Evolutionary conservation across 2,329 filamentous ascomycete species (phyloP), one percentile per base, ranked within the genome.

Genomic region (Chalaropsis thielavioides): DNA sequence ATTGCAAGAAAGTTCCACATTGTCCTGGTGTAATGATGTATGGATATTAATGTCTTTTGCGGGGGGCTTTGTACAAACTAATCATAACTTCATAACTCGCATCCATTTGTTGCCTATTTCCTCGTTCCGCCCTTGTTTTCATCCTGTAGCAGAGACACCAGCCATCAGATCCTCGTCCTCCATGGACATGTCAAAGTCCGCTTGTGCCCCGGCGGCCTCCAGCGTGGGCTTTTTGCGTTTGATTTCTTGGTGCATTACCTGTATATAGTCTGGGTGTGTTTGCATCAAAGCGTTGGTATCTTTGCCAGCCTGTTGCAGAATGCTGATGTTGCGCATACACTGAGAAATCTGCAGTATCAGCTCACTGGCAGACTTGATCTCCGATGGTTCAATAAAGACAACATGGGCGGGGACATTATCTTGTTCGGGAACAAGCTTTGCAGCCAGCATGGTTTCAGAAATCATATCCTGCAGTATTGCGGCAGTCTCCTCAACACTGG

Each of bases 81-180:
- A 51, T 51, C 46, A 51, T 51, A 15, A 51, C 22, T 27, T 27
- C 19, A 15, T 6, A 7, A 51, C 15, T 51, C 46, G 10, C 46
- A 8, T 8, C 35, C 35, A 38, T 5, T 8, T 10, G 35, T 8
- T 38, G 35, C 10, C 35, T 8, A 10, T 15, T 24, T 51, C 6
- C 19, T 7, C 46, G 46, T 13, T 58, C 31, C 10, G n/a, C n/a
- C 15, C 31, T 3, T n/a, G n/a, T 19, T 2, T n/a, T 58, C 27
- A 58, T 58, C 8, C 27, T 38, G 17, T 38, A n/a, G 54, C 10
- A 11, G 27, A 38, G 24, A 58, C 72, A 19, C 77, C 81, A 13
- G 77, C 78, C 82, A 85, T 85, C 27, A 85, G 71, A 68, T 85
- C 82, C 71, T 85, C 82, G n/a, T 85, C 82, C 64, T 83, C 81